A percentile compares a stretch with the other conserved stretches of the same genome.
Conservation (phyloP, 2,329 filamentous ascomycete genomes). For the Verticillium tricorpus region DNA sequence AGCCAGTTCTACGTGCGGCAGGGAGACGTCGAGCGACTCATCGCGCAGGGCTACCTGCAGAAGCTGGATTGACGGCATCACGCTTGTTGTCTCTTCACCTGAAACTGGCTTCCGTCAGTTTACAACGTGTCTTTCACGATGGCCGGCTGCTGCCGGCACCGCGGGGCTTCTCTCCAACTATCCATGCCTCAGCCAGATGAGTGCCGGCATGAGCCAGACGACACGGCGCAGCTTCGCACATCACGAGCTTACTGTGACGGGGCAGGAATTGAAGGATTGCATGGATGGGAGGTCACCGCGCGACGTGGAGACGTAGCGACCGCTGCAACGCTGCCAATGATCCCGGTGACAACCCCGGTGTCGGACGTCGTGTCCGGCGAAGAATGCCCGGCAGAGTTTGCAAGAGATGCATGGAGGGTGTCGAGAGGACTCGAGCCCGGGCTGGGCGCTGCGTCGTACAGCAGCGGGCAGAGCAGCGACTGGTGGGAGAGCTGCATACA, state of each 20-base stretch:
- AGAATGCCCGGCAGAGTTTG: neutral
- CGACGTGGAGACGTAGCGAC: neutral
- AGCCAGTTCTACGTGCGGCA: conserved; percentile 97
- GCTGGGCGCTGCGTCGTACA: neutral
- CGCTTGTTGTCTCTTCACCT: neutral
- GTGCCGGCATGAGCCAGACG: too few species aligned
- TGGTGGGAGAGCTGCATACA: neutral
- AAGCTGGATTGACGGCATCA: conserved; percentile 64
- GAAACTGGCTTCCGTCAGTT: neutral
- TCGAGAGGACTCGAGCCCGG: neutral
- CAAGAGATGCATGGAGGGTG: neutral
- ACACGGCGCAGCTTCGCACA: too few species aligned
- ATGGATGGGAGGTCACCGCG: too few species aligned
- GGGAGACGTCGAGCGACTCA: conserved; percentile 90
- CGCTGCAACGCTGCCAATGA: neutral
- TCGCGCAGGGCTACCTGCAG: conserved; percentile 91
- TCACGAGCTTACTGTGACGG: too few species aligned
- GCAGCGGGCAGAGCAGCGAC: neutral
- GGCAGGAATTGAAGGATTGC: too few species aligned
- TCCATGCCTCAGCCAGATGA: too few species aligned
- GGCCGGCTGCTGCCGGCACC: neutral
- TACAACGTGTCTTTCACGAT: neutral
- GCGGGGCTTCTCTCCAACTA: neutral
- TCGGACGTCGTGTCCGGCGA: neutral
- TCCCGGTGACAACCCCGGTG: neutral